Conservation (phyloP, 495 filamentous ascomycete genomes). For the Podospora sp. region DNA sequence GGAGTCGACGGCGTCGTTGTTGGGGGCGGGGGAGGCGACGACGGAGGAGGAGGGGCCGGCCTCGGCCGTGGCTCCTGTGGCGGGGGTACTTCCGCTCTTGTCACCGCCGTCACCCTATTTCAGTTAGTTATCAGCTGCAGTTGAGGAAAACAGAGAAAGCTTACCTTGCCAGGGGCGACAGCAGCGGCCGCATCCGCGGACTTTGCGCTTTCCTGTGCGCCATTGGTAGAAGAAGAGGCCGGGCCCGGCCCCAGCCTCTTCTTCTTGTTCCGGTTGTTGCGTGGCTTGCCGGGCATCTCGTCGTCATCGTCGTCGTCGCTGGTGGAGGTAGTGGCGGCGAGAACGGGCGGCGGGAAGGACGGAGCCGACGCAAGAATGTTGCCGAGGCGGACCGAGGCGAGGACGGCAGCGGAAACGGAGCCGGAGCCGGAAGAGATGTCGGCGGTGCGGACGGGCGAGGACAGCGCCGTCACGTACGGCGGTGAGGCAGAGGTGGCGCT, state of each 20-base stretch:
- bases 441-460: not conserved
- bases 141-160: no score
- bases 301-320: not conserved
- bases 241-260: not conserved
- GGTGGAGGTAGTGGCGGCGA: not conserved
- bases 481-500: not conserved
- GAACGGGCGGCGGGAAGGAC: not conserved
- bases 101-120: no score
- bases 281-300: not conserved
- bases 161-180: not conserved
- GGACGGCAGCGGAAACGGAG: not conserved
- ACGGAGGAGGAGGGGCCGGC: no score
- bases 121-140: no score
- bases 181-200: not conserved
- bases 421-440: not conserved
- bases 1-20: no score
- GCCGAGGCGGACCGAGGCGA: not conserved
- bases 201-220: no score
- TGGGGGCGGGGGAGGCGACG: no score
- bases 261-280: not conserved
- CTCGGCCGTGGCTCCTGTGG: no score
- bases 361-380: not conserved
- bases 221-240: not conserved
- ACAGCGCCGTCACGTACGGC: not conserved
- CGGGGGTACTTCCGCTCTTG: no score